These are phyloP conservation scores for Tubosaeta brunneosetosa DNA, from an alignment of 768 basidiomycete species.

Conservation along the genomic window DNA sequence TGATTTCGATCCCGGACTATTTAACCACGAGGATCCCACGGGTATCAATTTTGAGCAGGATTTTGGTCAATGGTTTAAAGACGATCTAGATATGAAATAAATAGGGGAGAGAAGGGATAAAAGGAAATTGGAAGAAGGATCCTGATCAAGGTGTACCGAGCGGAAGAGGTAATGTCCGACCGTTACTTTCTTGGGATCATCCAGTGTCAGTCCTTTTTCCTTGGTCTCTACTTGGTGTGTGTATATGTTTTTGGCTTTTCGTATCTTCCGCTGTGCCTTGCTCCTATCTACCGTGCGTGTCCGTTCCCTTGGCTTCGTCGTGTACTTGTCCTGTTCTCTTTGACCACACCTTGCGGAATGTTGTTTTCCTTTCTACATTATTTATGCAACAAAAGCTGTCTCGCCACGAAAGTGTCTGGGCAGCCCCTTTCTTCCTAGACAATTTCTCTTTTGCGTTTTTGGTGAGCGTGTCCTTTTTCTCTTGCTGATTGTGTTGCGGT, in stretches of 20 bases:
- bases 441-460: neutral
- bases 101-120: neutral
- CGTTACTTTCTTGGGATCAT: slow-evolving; percentile 5
- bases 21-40: slow-evolving; percentile 43
- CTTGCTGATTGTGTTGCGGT: neutral
- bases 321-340: slow-evolving; percentile 4
- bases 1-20: slow-evolving; percentile 35
- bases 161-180: neutral
- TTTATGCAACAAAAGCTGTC: slow-evolving; percentile 30
- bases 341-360: slow-evolving; percentile 11
- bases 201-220: slow-evolving; percentile 7
- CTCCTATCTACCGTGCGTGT: slow-evolving; percentile 11
- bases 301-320: slow-evolving; percentile 1
- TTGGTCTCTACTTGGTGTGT: slow-evolving; percentile 1
- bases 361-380: slow-evolving; percentile 12
- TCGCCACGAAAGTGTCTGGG: neutral
- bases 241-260: slow-evolving; percentile 2
- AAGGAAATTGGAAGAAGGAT: slow-evolving; percentile 1
- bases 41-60: slow-evolving; percentile 64
- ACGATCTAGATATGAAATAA: slow-evolving; percentile 34
- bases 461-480: neutral
- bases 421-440: slow-evolving; percentile 2
- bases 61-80: slow-evolving; percentile 74
- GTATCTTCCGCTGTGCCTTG: slow-evolving; percentile 3
- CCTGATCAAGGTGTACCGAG: slow-evolving; percentile 3